Percentiles rank a stretch among this genome's conserved stretches.
These are phyloP conservation scores for Xylaria sp. DNA, from an alignment of 2,329 filamentous ascomycete genomes.

Conservation along the genomic window DNA sequence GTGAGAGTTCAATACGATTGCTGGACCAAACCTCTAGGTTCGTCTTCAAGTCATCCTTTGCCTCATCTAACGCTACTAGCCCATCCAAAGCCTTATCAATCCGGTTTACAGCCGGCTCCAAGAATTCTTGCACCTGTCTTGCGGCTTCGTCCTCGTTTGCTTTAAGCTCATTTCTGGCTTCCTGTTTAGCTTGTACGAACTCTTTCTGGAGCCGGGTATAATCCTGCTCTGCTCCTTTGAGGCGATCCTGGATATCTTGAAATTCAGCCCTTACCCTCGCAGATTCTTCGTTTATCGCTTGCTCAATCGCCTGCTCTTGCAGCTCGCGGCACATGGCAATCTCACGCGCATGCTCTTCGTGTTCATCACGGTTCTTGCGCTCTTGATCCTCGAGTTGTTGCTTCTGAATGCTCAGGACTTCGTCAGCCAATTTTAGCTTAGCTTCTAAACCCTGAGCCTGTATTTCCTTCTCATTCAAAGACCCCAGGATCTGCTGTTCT, in stretches of 20 bases:
- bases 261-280: conserved; percentile 36
- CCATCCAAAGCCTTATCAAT: conserved; percentile 22
- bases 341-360: conserved; percentile 19
- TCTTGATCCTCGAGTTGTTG: conserved; percentile 24
- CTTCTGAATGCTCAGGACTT: conserved; percentile 25
- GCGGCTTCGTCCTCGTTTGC: conserved; percentile 25
- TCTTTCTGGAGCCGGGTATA: conserved; percentile 35
- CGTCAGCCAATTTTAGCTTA: conserved; percentile 16
- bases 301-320: conserved; percentile 35
- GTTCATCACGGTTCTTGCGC: conserved; percentile 25
- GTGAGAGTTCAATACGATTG: conserved; percentile 26
- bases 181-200: conserved; percentile 36
- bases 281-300: conserved; percentile 43
- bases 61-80: conserved; percentile 24
- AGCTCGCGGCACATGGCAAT: conserved; percentile 23
- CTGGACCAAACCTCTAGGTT: conserved; percentile 33
- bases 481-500: conserved; percentile 18
- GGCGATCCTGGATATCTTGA: conserved; percentile 34
- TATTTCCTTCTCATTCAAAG: conserved; percentile 27
- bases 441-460: conserved; percentile 19
- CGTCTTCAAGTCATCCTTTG: conserved; percentile 23
- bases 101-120: conserved; percentile 11
- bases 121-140: conserved; percentile 19
- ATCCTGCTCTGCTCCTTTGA: conserved; percentile 34
- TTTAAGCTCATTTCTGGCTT: conserved; percentile 17